Evolutionary conservation across 2,329 filamentous ascomycete species (phyloP), one percentile per base, ranked within the genome.

Genomic region (Fusarium mexicanum): DNA sequence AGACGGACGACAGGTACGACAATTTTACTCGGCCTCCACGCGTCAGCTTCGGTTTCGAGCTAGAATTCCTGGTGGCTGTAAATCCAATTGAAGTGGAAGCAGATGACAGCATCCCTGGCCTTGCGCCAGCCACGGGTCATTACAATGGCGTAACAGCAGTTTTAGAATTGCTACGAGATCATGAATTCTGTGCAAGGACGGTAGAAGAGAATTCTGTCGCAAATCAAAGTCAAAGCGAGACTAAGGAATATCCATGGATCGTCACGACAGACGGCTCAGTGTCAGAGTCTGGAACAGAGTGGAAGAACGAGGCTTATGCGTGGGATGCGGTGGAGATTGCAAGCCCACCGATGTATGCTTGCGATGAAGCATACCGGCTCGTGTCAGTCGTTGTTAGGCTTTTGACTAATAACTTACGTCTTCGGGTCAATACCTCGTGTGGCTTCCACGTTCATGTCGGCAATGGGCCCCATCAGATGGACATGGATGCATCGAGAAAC

Each of bases 401-500:
- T 9, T 59, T 85, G 11, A 83, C 79, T 5, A 73, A 69, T 11
- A 74, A 69, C 2, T 80, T 81, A 50, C 78, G 81, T 22, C 61
- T 80, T 22, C 78, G 81, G 5, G 73, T 83, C 18, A 85, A 85
- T 61, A 38, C 69, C 0, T 72, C 76, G 3, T 81, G 80, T 35
- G 82, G 82, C 14, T 73, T 84, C 26, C 82, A 83, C 57, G 80
- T 85, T 20, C 82, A 84, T 54, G 74, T 85, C 8, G 83, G 81
- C 10, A 80, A 80, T 54, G 83, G 83, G 1, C 61, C 40, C 20
- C 64, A 75, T n/a, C 76, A 72, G 55, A 79, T 84, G 57, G 73
- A 80, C 20, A 51, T 79, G 16, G 68, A 74, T 17, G 74, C 77
- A 0, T 33, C 81, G 18, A 79, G 80, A 18, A 79, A 81, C 33